Evolutionary conservation across 2,329 filamentous ascomycete species (phyloP), one percentile per base, ranked within the genome.

Genomic region (Apiospora malaysiana): DNA sequence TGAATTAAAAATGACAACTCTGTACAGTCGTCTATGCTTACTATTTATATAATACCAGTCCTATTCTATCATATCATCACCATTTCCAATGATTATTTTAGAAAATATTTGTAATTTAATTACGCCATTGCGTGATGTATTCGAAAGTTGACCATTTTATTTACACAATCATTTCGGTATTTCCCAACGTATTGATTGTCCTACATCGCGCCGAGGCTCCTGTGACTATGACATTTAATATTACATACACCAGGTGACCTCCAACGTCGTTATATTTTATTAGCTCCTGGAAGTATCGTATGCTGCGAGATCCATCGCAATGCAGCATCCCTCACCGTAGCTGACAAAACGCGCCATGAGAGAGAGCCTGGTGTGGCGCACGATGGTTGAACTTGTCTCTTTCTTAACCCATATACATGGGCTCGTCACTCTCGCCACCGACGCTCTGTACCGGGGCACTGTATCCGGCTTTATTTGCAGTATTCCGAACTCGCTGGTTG

Each of bases 351-450:
- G n/a, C n/a, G n/a, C n/a, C n/a, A n/a, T n/a, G n/a, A n/a, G n/a
- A n/a, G n/a, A n/a, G n/a, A n/a, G n/a, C n/a, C n/a, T n/a, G n/a
- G n/a, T n/a, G n/a, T n/a, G n/a, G n/a, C n/a, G n/a, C n/a, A n/a
- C n/a, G n/a, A n/a, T n/a, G n/a, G n/a, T n/a, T n/a, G n/a, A n/a
- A n/a, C n/a, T n/a, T n/a, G n/a, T n/a, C n/a, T n/a, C n/a, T n/a
- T n/a, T 66, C 37, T 77, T 69, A 87, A 73, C 87, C 85, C 82
- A 87, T 84, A 75, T 86, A 88, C 84, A 89, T 87, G 49, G 82
- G 80, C 70, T 88, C 86, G 51, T 83, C 81, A 56, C 83, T 81
- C 46, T 82, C 81, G 56, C 85, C 81, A 46, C 82, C 81, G 56
- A 85, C 81, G 43, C 83, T 82, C 71, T 85, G 82, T 78, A 86